These are phyloP conservation scores for Chaetoscypha palmicola DNA, from an alignment of 2,329 filamentous ascomycete species.

Conservation along the genomic window DNA sequence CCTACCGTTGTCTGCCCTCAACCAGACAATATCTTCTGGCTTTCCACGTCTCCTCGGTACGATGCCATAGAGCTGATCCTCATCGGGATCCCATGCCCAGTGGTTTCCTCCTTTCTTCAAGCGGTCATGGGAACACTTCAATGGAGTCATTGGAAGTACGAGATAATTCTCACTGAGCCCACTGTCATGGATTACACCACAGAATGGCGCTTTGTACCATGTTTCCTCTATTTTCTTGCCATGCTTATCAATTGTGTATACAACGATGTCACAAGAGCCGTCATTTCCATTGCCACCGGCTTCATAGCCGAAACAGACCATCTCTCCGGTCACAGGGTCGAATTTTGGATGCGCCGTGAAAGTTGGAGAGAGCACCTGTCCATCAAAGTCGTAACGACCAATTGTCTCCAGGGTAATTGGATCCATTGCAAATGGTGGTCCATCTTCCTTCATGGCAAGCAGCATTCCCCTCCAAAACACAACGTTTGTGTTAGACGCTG, in stretches of 20 bases:
- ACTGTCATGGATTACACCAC: conserved; percentile 47
- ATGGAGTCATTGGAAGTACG: conserved; percentile 41
- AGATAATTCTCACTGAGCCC: conserved; percentile 42
- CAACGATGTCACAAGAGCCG: conserved; percentile 37
- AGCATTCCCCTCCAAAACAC: conserved; percentile 49
- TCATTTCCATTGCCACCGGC: conserved; percentile 39
- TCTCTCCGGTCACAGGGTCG: conserved; percentile 44
- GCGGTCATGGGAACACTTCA: conserved; percentile 39
- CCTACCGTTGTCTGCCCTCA: conserved; percentile 44
- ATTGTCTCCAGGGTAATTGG: conserved; percentile 42
- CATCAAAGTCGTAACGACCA: conserved; percentile 43
- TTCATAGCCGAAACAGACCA: conserved; percentile 46
- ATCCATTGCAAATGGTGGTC: conserved; percentile 45
- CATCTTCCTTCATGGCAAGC: conserved; percentile 46
- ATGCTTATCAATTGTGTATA: conserved; percentile 39
- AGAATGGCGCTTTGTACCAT: conserved; percentile 44
- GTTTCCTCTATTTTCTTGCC: conserved; percentile 40
- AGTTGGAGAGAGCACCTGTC: conserved; percentile 40
- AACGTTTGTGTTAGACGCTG: conserved; percentile 54
- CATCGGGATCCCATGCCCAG: conserved; percentile 46
- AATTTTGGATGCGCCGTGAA: conserved; percentile 49
- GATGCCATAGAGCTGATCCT: conserved; percentile 49
- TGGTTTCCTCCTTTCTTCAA: conserved; percentile 42
- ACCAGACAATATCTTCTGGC: conserved; percentile 46
- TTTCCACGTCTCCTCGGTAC: conserved; percentile 44